Percentiles rank a stretch among this genome's conserved stretches.
These are phyloP conservation scores for Aspergillus sp. DNA, from an alignment of 2,329 filamentous ascomycete genomes.

Conservation along the genomic window DNA sequence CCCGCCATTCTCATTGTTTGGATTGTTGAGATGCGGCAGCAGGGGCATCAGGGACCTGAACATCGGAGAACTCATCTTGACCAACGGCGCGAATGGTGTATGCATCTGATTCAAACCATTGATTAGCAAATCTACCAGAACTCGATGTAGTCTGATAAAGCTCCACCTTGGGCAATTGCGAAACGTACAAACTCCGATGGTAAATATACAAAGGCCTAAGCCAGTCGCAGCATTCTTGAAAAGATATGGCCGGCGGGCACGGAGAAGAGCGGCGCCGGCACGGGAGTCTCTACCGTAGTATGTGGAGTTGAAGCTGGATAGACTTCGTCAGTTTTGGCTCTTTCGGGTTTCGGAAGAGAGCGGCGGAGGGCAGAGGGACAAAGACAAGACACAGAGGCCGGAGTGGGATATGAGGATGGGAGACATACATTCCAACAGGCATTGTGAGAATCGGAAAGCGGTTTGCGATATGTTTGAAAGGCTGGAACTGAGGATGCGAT, in stretches of 20 bases:
- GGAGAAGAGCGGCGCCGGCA: conserved; percentile 84
- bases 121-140: background rate
- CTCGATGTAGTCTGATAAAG: conserved; percentile 34
- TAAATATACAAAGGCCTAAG: conserved; percentile 69
- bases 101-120: conserved; percentile 50
- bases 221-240: conserved; percentile 86
- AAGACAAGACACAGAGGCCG: background rate
- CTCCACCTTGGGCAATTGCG: background rate
- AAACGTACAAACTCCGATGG: conserved; percentile 81
- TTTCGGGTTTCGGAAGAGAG: background rate
- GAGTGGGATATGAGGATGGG: background rate
- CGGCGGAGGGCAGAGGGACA: background rate
- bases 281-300: conserved; percentile 91
- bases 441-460: conserved; percentile 5
- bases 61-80: conserved; percentile 96
- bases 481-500: background rate
- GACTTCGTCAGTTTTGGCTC: conserved; percentile 4
- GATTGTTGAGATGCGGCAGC: conserved; percentile 29
- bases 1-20: background rate
- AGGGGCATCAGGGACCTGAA: conserved; percentile 79
- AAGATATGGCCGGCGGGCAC: conserved; percentile 87
- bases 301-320: conserved; percentile 65
- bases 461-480: background rate
- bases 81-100: conserved; percentile 82
- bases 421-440: conserved; percentile 20